These are phyloP conservation scores for Paspalum vaginatum DNA, from an alignment of 176 grass and related monocot species.

Conservation along the genomic window DNA sequence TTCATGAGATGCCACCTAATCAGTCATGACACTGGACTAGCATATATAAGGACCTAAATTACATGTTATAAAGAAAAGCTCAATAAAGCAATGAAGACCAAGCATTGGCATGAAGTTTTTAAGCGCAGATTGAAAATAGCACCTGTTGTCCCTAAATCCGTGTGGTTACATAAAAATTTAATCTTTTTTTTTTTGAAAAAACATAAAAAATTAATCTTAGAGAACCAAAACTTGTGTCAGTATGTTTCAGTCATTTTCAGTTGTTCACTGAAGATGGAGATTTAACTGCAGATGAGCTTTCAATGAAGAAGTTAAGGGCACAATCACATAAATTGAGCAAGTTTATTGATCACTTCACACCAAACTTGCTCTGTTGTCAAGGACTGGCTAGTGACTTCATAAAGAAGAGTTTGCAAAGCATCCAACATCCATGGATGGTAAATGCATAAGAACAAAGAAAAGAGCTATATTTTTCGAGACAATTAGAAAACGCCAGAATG, in stretches of 20 bases:
- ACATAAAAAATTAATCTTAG: not conserved
- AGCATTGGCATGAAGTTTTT: not conserved
- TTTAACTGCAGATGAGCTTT: not conserved
- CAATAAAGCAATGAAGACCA: not conserved
- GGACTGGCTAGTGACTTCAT: not conserved
- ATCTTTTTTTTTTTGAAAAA: too few relatives aligned
- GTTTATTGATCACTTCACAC: not conserved
- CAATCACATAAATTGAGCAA: not conserved
- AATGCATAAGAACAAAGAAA: not conserved
- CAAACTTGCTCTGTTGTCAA: not conserved
- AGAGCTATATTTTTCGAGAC: not conserved
- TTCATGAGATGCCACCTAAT: not conserved
- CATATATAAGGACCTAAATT: not conserved
- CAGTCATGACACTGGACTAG: not conserved
- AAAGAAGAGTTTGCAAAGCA: not conserved
- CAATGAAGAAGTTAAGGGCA: slow-evolving; percentile 10
- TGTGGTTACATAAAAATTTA: not conserved
- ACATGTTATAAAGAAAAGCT: slow-evolving; percentile 1
- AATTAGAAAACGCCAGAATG: slow-evolving; percentile 9
- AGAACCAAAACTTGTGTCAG: not conserved
- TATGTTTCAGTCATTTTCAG: not conserved
- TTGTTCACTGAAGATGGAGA: not conserved
- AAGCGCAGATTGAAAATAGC: slow-evolving; percentile 6
- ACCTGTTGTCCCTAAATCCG: not conserved
- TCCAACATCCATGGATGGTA: not conserved